Percentiles rank a stretch among this genome's conserved stretches.
These are phyloP conservation scores for Cenchrus fungigraminus DNA, from an alignment of 176 grass and related monocot species.

Conservation along the genomic window DNA sequence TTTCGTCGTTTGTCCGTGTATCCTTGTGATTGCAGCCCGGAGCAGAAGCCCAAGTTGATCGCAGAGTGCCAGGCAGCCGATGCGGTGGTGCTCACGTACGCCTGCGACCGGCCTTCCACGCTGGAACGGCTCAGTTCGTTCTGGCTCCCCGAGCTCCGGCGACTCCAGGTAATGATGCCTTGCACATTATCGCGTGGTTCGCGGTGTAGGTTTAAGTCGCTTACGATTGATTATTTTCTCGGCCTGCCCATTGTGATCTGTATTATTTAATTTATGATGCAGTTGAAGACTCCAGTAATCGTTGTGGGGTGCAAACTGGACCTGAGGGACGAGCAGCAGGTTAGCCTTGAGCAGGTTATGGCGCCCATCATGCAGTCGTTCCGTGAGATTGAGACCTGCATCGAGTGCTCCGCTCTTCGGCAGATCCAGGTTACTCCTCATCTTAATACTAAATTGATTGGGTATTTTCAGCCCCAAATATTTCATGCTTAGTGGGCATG, in stretches of 20 bases:
- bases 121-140: constrained; percentile 82
- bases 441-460: background rate
- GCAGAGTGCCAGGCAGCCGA: constrained; percentile 89
- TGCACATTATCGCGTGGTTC: background rate
- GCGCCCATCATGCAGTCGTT: constrained; percentile 93
- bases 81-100: constrained; percentile 86
- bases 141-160: constrained; percentile 95
- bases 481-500: background rate
- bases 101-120: constrained; percentile 77
- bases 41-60: constrained; percentile 87
- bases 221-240: background rate
- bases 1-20: background rate
- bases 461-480: background rate
- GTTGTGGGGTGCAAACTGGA: constrained; percentile 95
- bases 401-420: constrained; percentile 91
- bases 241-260: constrained; percentile 21
- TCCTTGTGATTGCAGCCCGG: constrained; percentile 48
- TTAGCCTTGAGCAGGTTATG: constrained; percentile 93
- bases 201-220: background rate
- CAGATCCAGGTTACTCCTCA: constrained; percentile 85
- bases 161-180: constrained; percentile 58
- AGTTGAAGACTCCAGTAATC: constrained; percentile 84
- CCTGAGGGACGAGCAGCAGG: constrained; percentile 87
- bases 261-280: background rate
- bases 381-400: constrained; percentile 96